Percentiles rank a stretch among this genome's conserved stretches.
Conservation (phyloP, 257 asterid genomes). For the Avicennia marina region DNA sequence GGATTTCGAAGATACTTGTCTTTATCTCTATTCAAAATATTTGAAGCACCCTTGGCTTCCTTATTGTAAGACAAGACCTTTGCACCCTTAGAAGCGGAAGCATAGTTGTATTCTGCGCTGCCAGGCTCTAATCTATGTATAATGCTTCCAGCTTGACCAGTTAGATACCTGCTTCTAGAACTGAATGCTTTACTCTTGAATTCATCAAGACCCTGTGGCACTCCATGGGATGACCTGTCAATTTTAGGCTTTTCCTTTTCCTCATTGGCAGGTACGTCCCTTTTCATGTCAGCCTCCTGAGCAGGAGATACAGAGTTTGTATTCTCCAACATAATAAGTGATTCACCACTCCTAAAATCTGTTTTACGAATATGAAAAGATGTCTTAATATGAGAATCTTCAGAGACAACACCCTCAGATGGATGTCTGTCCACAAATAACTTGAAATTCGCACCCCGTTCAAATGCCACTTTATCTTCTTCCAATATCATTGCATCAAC, state of each 20-base stretch:
- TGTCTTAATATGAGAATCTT: constrained; percentile 18
- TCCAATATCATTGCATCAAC: constrained; percentile 36
- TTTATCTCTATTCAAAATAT: constrained; percentile 73
- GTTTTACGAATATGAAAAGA: constrained; percentile 21
- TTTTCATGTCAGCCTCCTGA: constrained; percentile 33
- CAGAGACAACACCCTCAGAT: constrained; percentile 23
- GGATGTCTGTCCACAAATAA: constrained; percentile 11
- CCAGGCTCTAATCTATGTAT: constrained; percentile 86
- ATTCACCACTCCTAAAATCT: constrained; percentile 20
- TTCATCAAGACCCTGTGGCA: constrained; percentile 74
- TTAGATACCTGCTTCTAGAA: constrained; percentile 32
- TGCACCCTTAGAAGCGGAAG: constrained; percentile 92
- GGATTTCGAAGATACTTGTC: constrained; percentile 98
- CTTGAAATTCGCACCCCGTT: constrained; percentile 8
- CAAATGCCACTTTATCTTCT: constrained; percentile 30
- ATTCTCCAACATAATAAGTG: constrained; percentile 13
- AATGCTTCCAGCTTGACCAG: constrained; percentile 58
- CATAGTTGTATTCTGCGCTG: constrained; percentile 86
- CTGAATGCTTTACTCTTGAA: constrained; percentile 69
- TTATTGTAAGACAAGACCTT: constrained; percentile 81
- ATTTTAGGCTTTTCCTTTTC: constrained; percentile 37
- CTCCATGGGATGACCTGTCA: constrained; percentile 40
- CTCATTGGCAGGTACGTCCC: constrained; percentile 19
- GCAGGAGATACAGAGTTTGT: constrained; percentile 18
- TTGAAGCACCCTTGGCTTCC: constrained; percentile 96